phyloP scores from a whole-genome alignment of 2,329 filamentous ascomycete genomes.

The Fusarium sterilihyphosum region DNA sequence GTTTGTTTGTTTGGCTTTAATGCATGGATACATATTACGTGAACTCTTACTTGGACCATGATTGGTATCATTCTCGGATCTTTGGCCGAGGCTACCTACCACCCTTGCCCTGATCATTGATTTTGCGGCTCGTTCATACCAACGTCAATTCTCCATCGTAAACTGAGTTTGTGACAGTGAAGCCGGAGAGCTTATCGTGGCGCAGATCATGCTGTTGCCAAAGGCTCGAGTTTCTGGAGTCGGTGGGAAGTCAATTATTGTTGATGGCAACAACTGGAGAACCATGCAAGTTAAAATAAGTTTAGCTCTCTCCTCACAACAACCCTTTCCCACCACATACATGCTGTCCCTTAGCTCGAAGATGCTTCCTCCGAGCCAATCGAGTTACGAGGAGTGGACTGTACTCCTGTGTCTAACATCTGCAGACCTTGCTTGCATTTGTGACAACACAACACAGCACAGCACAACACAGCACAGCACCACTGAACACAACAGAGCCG shows the following conservation, averaged over 20 bases:
- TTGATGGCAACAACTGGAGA: neutral
- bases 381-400: neutral
- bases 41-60: neutral
- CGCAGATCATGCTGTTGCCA: neutral
- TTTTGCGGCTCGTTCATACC: neutral
- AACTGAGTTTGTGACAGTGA: neutral
- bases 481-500: slow-evolving; percentile 13
- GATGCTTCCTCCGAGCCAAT: slow-evolving; percentile 7
- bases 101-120: neutral
- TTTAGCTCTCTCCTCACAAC: slow-evolving; percentile 19
- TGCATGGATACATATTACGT: neutral
- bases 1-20: neutral
- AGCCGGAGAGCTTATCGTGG: neutral
- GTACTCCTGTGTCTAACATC: neutral
- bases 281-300: slow-evolving; percentile 13
- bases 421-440: slow-evolving; percentile 18
- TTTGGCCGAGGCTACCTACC: neutral
- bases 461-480: neutral
- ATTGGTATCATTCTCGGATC: neutral
- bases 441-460: neutral
- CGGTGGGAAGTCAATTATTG: neutral
- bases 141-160: neutral
- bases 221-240: neutral
- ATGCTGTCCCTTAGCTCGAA: neutral
- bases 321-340: slow-evolving; percentile 26